Evolutionary conservation across 495 filamentous ascomycete species (phyloP).

Genomic region (Platismatia glauca): DNA sequence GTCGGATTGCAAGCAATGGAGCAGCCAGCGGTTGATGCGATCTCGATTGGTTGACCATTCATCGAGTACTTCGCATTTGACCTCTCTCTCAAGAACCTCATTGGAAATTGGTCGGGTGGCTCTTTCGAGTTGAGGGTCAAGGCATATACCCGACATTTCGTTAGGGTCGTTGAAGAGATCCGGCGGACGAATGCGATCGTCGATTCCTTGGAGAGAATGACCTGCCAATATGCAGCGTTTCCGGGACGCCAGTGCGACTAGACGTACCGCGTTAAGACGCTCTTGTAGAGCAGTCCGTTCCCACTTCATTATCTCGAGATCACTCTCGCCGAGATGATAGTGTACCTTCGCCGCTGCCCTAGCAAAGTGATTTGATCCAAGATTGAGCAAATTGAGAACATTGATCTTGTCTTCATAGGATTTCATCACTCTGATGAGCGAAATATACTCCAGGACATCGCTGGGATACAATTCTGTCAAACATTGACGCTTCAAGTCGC

Average conservation of each 20-base stretch:
- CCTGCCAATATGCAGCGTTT: conserved; percentile 7
- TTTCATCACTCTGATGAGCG: conserved; percentile 4
- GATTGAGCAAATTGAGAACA: conserved; percentile 9
- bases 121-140: not conserved
- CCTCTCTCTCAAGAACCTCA: not conserved
- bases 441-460: conserved; percentile 11
- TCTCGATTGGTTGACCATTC: conserved; percentile 14
- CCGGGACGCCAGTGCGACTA: not conserved
- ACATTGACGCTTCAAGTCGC: conserved; percentile 1
- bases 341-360: not conserved
- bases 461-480: conserved; percentile 3
- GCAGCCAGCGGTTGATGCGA: conserved; percentile 16
- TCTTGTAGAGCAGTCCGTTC: conserved; percentile 9
- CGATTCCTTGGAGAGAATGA: conserved; percentile 6
- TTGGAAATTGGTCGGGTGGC: not conserved
- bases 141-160: not conserved
- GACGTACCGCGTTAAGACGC: not conserved
- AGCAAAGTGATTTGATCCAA: not conserved
- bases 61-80: conserved; percentile 5
- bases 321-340: not conserved
- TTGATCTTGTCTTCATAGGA: conserved; percentile 8
- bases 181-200: conserved; percentile 2
- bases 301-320: conserved; percentile 1
- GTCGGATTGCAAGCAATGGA: conserved; percentile 12
- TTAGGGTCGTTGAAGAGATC: conserved; percentile 1